Evolutionary conservation across 768 basidiomycete species (phyloP).

Genomic region (Tylopilus felleus): DNA sequence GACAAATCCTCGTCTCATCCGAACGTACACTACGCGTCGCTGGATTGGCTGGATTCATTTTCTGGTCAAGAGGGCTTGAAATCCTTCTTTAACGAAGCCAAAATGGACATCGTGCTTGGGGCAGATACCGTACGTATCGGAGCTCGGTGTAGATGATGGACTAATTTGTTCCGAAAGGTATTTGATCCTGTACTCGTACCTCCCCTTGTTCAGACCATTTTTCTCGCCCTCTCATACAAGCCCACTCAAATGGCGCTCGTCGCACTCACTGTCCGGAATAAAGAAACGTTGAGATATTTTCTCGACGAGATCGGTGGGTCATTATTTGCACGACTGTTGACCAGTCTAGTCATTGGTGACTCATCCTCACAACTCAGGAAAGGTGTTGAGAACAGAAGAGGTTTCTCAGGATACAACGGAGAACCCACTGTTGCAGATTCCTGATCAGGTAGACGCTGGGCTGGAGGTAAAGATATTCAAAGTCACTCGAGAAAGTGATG

Average conservation of each 20-base stretch:
- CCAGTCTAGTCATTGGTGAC: not conserved
- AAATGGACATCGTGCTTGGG: conserved; percentile 61
- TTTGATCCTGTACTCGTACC: conserved; percentile 65
- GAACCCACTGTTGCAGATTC: conserved; percentile 23
- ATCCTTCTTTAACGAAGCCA: conserved; percentile 37
- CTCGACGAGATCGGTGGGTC: conserved; percentile 32
- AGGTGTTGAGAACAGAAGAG: conserved; percentile 27
- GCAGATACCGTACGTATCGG: conserved; percentile 56
- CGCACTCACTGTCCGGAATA: conserved; percentile 51
- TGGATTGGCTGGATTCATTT: conserved; percentile 70
- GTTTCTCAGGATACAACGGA: conserved; percentile 16
- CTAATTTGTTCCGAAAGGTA: conserved; percentile 42
- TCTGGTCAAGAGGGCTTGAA: conserved; percentile 24
- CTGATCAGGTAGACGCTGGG: conserved; percentile 33
- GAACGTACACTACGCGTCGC: conserved; percentile 38
- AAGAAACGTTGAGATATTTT: conserved; percentile 49
- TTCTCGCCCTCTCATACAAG: conserved; percentile 25
- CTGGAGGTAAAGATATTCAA: conserved; percentile 45
- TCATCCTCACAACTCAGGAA: conserved; percentile 11
- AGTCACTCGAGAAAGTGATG: conserved; percentile 27
- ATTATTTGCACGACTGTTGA: not conserved
- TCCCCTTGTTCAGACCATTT: conserved; percentile 50
- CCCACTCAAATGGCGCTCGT: conserved; percentile 28
- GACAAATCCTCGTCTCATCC: conserved; percentile 55
- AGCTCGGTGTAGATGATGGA: not conserved